phyloP scores from a whole-genome alignment of 192 early-diverging fungal species.

The Gonapodya sp. region DNA sequence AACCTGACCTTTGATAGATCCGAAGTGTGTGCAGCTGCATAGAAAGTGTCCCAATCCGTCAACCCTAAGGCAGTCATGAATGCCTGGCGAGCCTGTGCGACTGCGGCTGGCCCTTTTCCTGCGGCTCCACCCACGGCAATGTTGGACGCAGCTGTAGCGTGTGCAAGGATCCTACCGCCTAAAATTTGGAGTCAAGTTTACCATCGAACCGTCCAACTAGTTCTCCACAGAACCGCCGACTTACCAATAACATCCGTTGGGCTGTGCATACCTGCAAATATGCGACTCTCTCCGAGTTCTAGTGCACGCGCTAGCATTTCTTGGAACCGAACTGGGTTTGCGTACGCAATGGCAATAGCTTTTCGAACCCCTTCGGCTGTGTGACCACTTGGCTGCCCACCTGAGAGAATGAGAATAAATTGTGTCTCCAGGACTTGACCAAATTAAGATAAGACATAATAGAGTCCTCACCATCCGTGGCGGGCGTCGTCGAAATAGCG shows the following conservation, averaged over 20 bases:
- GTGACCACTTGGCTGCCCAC: conserved; percentile 18
- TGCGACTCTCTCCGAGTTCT: conserved; percentile 15
- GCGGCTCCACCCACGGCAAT: conserved; percentile 10
- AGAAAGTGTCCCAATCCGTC: not conserved
- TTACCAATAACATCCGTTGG: conserved; percentile 16
- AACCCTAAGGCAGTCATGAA: conserved; percentile 8
- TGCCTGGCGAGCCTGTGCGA: conserved; percentile 13
- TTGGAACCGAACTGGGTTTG: conserved; percentile 21
- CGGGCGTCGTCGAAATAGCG: conserved; percentile 13
- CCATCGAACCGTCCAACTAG: too few species aligned
- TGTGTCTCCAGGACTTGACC: too few species aligned
- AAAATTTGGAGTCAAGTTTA: too few species aligned
- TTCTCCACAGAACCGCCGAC: too few species aligned
- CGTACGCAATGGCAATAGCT: conserved; percentile 16
- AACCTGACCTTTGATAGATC: not conserved
- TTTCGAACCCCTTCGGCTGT: conserved; percentile 16
- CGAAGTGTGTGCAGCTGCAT: not conserved
- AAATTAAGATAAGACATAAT: too few species aligned
- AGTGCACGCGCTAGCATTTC: conserved; percentile 15
- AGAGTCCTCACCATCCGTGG: conserved; percentile 21
- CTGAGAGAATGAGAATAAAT: too few species aligned
- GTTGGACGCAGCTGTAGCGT: conserved; percentile 18
- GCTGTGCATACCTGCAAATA: conserved; percentile 17
- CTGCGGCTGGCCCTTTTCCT: not conserved
- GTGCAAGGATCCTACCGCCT: conserved; percentile 17